phyloP scores from a whole-genome alignment of 257 asterid species.

The Solanum tarapatanum region DNA sequence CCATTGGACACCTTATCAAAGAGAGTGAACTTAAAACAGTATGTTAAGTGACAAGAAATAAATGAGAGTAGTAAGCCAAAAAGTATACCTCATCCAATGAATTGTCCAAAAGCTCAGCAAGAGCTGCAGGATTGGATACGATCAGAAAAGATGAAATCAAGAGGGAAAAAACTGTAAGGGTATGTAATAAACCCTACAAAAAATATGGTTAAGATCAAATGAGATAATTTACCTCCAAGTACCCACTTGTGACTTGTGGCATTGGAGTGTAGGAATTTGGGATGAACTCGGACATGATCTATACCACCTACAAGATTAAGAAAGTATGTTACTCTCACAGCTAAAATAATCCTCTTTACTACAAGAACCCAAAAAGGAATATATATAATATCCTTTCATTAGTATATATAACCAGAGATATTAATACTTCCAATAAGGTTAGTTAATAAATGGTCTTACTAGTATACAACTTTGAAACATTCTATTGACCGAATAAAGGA shows the following conservation, averaged over 20 bases:
- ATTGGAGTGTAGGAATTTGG: conserved; percentile 84
- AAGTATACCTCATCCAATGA: conserved; percentile 76
- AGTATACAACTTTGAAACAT: not conserved
- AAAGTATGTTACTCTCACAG: not conserved
- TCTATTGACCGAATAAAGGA: not conserved
- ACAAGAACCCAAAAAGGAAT: not conserved
- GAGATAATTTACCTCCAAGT: conserved; percentile 62
- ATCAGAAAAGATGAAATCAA: conserved; percentile 1
- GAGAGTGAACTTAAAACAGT: not conserved
- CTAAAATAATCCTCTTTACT: not conserved
- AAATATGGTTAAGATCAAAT: not conserved
- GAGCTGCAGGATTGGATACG: conserved; percentile 44
- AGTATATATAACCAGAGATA: not conserved
- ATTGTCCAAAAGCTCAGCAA: conserved; percentile 95
- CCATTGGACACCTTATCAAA: conserved; percentile 62
- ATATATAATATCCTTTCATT: not conserved
- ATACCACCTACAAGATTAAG: conserved; percentile 54
- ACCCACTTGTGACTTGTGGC: conserved; percentile 99
- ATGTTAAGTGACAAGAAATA: not conserved
- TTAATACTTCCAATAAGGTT: not conserved
- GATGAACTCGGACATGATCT: conserved; percentile 96
- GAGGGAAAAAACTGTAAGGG: not conserved
- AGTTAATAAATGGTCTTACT: not conserved
- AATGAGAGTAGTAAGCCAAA: not conserved
- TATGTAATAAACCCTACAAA: not conserved